phyloP scores from a whole-genome alignment of 1,139 yeast species.

The Protomyces inouyei region DNA sequence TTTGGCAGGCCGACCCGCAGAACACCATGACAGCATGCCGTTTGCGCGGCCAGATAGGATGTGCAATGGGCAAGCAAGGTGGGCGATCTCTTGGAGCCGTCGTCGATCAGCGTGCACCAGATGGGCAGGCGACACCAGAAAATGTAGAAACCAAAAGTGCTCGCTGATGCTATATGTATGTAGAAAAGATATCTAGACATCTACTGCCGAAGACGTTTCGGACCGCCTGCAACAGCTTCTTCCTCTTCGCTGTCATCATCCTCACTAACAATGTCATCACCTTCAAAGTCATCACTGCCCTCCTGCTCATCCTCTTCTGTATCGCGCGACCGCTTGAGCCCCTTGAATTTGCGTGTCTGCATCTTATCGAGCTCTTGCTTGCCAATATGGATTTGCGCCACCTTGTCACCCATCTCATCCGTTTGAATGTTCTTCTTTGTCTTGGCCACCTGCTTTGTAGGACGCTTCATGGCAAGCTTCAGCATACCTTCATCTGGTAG shows the following conservation, averaged over 20 bases:
- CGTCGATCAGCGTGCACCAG: no score
- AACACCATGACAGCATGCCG: no score
- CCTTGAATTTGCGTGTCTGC: constrained; percentile 98
- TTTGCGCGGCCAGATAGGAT: no score
- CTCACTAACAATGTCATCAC: constrained; percentile 7
- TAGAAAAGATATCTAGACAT: background rate
- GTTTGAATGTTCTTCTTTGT: constrained; percentile 83
- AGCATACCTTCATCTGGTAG: constrained; percentile 83
- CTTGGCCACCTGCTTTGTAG: constrained; percentile 76
- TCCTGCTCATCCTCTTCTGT: constrained; percentile 54
- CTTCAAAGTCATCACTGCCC: constrained; percentile 37
- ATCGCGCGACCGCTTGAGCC: constrained; percentile 79
- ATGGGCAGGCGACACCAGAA: no score
- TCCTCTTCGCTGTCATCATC: constrained; percentile 4
- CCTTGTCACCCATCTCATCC: constrained; percentile 91
- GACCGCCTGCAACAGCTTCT: background rate
- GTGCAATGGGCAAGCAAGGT: no score
- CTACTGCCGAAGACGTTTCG: background rate
- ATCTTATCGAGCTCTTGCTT: constrained; percentile 83
- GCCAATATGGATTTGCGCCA: constrained; percentile 94
- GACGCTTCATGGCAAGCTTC: constrained; percentile 78
- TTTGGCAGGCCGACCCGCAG: no score
- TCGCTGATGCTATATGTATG: background rate
- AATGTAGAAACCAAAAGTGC: background rate
- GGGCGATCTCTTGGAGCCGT: no score